Conservation (phyloP, 208 protist species). For the Trypanosoma mega region DNA sequence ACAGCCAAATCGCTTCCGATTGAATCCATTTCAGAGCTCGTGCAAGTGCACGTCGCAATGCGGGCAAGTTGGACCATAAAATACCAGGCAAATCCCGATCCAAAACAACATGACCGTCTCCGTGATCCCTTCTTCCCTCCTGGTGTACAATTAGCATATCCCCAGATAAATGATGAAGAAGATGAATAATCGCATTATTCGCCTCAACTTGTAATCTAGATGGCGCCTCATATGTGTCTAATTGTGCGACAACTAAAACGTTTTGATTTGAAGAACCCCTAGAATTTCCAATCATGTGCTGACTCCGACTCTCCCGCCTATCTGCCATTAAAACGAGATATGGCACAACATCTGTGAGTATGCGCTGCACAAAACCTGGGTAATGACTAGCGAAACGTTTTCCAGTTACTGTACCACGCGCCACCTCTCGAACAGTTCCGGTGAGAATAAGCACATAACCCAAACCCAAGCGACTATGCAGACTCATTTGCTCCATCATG, state of each 20-base stretch:
- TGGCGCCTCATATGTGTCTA: conserved; percentile 14
- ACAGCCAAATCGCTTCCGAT: conserved; percentile 16
- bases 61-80: conserved; percentile 47
- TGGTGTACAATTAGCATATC: conserved; percentile 51
- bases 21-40: conserved; percentile 45
- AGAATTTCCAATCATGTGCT: neutral
- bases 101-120: conserved; percentile 30
- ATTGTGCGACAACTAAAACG: neutral
- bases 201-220: conserved; percentile 53
- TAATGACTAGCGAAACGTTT: conserved; percentile 54
- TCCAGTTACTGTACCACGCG: conserved; percentile 21
- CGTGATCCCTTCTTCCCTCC: conserved; percentile 7
- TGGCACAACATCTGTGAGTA: conserved; percentile 42
- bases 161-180: conserved; percentile 43
- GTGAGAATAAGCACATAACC: conserved; percentile 56
- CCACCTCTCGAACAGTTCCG: conserved; percentile 47
- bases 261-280: neutral
- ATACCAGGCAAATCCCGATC: conserved; percentile 52
- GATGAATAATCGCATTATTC: conserved; percentile 67
- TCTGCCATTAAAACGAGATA: conserved; percentile 42
- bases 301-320: conserved; percentile 6
- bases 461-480: conserved; percentile 53
- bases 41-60: conserved; percentile 57
- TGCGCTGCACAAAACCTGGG: conserved; percentile 29
- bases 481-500: conserved; percentile 14